Percentiles rank a stretch among this genome's conserved stretches.
Conservation (phyloP, 306 rosid genomes). For the Mucuna pruriens region DNA sequence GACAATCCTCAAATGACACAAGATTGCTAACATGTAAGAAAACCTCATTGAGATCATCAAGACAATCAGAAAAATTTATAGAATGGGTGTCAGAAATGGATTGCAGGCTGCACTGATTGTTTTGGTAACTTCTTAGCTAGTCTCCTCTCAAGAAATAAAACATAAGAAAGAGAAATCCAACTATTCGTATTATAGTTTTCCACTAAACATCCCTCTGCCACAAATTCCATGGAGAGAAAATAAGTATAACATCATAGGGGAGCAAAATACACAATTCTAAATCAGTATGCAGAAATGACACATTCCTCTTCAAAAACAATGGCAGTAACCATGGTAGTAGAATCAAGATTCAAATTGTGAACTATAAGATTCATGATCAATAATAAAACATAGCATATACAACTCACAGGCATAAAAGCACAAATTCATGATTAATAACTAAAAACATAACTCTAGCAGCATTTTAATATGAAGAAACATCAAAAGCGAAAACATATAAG, state of each 20-base stretch:
- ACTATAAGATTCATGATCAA: too few species aligned
- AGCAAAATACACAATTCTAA: not conserved
- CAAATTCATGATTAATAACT: too few species aligned
- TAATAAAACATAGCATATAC: too few species aligned
- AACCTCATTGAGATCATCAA: not conserved
- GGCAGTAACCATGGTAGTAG: too few species aligned
- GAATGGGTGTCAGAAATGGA: not conserved
- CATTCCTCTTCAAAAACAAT: not conserved
- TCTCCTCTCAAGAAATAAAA: not conserved
- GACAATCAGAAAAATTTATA: not conserved
- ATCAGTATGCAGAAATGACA: not conserved
- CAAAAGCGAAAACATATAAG: too few species aligned
- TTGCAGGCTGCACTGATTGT: not conserved
- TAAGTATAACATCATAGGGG: not conserved
- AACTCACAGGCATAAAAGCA: too few species aligned
- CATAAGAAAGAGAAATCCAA: not conserved
- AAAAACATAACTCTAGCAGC: too few species aligned
- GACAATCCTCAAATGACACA: constrained; percentile 17
- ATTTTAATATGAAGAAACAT: too few species aligned
- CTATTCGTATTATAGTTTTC: not conserved
- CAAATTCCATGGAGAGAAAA: not conserved
- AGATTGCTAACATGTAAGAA: not conserved
- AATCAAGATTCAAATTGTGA: too few species aligned
- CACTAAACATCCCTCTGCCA: not conserved
- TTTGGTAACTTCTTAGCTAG: not conserved